Base-by-base conservation (phyloP, 345 rosid species). In the Angophora floribunda region DNA sequence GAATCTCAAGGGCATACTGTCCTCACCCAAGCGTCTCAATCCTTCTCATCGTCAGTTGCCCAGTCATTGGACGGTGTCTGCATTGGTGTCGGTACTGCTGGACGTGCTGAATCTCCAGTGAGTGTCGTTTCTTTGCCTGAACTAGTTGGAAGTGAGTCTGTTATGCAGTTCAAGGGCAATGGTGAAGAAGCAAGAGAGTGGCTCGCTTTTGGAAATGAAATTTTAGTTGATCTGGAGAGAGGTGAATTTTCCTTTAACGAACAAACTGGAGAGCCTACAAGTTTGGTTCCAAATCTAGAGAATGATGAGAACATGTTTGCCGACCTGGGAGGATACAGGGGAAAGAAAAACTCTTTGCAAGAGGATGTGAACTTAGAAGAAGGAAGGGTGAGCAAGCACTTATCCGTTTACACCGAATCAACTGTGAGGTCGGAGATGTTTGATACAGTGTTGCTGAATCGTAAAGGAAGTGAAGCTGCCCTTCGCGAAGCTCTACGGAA, bases 321-420 rank as follows among this genome's bases (percentile, higher is more conserved):
- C 90, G 30, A 63, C 90, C 78, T 50, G 88, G 93, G 15, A 45
- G 51, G 28, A 53, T 47, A 67, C 50, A 47, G 87, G 67, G 87
- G 95, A 41, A 94, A 89, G 90, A 92, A 94, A 89, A 93, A 90
- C 87, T 91, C 88, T 59, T 90, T 87, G 59, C 90, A 88, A 0
- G 90, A 86, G 51, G 91, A 87, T 88, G 89, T 6, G 41, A 52
- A 30, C 85, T 51, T 32, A 53, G 94, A 90, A 36, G 86, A 57
- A 86, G 92, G 85, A 53, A 94, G 96, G 89, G 91, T 93, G 87
- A 91, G 87, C 89, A 95, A 93, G 90, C 96, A 92, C 52, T 90
- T 89, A 30, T 93, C 93, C 13, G 53, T 90, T 88, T 92, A 87
- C 82, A 86, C 89, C 22, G 95, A 91, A 89, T 89, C 93, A 53